Conservation (phyloP, 1,284 basidiomycete genomes). For the Cutaneotrichosporon dermatis region DNA sequence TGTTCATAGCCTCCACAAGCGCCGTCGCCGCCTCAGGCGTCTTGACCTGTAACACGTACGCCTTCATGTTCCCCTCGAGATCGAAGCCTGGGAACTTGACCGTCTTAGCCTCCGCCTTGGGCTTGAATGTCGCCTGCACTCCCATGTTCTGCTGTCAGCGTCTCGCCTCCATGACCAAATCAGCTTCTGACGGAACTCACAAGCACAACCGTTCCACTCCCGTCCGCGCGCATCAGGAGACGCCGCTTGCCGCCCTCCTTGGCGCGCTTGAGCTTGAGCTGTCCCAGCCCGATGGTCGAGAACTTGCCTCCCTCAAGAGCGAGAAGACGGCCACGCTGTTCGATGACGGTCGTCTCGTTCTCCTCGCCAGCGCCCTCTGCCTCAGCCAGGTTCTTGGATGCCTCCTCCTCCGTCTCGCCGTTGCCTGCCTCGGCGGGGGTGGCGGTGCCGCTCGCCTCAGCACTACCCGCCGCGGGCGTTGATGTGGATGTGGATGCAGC, state of each 20-base stretch:
- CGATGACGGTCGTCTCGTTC: constrained; percentile 65
- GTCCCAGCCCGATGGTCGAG: constrained; percentile 41
- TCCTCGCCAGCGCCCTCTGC: constrained; percentile 57
- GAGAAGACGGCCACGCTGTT: constrained; percentile 61
- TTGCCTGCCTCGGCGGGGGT: constrained; percentile 4
- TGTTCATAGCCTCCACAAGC: constrained; percentile 60
- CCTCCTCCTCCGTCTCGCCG: constrained; percentile 23
- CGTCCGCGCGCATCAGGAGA: constrained; percentile 44
- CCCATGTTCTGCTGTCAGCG: constrained; percentile 38
- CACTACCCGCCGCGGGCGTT: no score
- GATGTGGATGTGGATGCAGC: constrained; percentile 3
- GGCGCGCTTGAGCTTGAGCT: constrained; percentile 39
- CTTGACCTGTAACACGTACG: constrained; percentile 62
- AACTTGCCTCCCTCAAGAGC: constrained; percentile 53
- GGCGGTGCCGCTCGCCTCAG: neutral
- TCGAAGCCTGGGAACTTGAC: constrained; percentile 40
- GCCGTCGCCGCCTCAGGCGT: constrained; percentile 59
- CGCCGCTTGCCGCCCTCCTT: constrained; percentile 36
- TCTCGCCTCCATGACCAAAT: neutral
- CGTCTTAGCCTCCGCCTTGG: constrained; percentile 23
- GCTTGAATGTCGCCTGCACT: constrained; percentile 24
- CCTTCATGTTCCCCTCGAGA: constrained; percentile 52
- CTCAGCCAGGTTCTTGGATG: constrained; percentile 36
- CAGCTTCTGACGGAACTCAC: constrained; percentile 24
- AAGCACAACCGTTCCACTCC: constrained; percentile 37